These are phyloP conservation scores for Ceratocystis variospora DNA, from an alignment of 2,329 filamentous ascomycete genomes.

Conservation along the genomic window DNA sequence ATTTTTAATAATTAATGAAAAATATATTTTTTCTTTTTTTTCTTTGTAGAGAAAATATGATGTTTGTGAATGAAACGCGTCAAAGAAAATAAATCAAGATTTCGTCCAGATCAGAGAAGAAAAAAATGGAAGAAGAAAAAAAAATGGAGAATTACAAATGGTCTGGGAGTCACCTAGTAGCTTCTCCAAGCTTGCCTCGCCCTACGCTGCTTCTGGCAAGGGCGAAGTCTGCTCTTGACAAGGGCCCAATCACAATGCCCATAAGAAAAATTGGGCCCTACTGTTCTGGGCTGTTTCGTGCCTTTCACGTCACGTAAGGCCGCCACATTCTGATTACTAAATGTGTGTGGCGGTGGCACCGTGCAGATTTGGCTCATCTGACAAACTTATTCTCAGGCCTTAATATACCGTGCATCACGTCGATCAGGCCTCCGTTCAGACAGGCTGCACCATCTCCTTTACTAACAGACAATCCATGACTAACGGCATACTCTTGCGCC, in stretches of 20 bases:
- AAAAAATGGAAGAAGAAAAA: conserved; percentile 6
- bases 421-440: no score
- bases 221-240: not conserved
- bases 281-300: not conserved
- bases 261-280: not conserved
- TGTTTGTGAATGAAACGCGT: not conserved
- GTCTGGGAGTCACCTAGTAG: no score
- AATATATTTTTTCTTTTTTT: not conserved
- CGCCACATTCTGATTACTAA: no score
- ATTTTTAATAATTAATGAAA: not conserved
- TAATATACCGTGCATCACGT: no score
- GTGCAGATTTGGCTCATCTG: no score
- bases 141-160: not conserved
- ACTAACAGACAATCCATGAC: not conserved
- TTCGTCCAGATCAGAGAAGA: not conserved
- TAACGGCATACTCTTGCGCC: not conserved
- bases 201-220: no score
- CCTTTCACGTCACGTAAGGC: no score
- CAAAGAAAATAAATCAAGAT: not conserved
- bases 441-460: not conserved
- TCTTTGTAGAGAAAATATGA: not conserved
- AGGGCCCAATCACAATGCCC: not conserved
- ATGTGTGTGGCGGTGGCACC: no score
- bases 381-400: no score
- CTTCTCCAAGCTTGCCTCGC: no score